These are phyloP conservation scores for Pseudoturritis turrita DNA, from an alignment of 345 rosid species.

Conservation along the genomic window DNA sequence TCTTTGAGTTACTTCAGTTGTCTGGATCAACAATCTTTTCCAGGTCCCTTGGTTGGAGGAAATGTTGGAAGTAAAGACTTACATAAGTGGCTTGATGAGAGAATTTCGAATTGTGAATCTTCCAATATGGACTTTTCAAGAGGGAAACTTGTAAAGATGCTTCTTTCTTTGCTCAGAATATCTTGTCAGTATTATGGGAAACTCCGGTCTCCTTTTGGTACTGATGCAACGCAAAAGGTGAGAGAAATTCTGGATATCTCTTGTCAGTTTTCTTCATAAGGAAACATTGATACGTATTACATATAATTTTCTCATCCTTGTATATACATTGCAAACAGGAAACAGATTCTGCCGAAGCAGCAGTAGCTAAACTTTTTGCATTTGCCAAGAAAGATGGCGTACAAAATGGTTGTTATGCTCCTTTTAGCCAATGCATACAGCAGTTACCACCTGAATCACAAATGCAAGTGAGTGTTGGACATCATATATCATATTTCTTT, in stretches of 20 bases:
- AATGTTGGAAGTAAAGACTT: slow-evolving; percentile 84
- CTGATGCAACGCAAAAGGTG: slow-evolving; percentile 65
- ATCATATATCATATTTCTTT: neutral
- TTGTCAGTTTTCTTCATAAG: neutral
- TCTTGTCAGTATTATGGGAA: slow-evolving; percentile 95
- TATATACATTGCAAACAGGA: slow-evolving; percentile 45
- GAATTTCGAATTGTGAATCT: slow-evolving; percentile 61
- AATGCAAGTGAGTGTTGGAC: slow-evolving; percentile 50
- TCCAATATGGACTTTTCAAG: slow-evolving; percentile 49
- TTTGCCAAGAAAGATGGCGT: slow-evolving; percentile 58
- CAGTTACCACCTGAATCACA: slow-evolving; percentile 84
- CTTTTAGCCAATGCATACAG: slow-evolving; percentile 67
- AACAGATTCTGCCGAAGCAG: slow-evolving; percentile 78
- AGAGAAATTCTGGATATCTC: slow-evolving; percentile 6
- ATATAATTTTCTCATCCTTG: slow-evolving; percentile 12
- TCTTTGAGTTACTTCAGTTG: slow-evolving; percentile 58
- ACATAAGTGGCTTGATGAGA: slow-evolving; percentile 94
- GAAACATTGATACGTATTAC: neutral
- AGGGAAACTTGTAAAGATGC: slow-evolving; percentile 60
- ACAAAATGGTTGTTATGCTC: slow-evolving; percentile 49
- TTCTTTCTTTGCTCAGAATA: slow-evolving; percentile 82
- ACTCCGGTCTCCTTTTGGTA: slow-evolving; percentile 89
- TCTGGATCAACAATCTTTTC: slow-evolving; percentile 71
- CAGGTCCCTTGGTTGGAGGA: slow-evolving; percentile 97
- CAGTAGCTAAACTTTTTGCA: slow-evolving; percentile 90